These are phyloP conservation scores for Debaryomyces singareniensis DNA, from an alignment of 1,139 yeast genomes.

Conservation along the genomic window DNA sequence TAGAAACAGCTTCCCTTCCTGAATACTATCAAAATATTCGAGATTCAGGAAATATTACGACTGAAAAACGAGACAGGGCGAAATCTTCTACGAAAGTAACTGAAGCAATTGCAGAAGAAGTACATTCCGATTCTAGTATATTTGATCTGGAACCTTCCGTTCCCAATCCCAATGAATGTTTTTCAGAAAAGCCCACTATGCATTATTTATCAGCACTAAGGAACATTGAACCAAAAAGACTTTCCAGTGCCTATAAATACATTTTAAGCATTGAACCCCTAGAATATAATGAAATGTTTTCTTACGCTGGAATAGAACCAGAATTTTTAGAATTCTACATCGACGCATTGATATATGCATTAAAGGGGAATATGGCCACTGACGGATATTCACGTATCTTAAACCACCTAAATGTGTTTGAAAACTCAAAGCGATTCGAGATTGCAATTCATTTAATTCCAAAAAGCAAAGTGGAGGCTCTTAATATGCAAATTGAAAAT, in stretches of 20 bases:
- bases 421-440: too few species aligned
- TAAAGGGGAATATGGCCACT: too few species aligned
- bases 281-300: constrained; percentile 29
- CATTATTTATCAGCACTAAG: constrained; percentile 22
- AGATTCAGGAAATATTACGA: constrained; percentile 1
- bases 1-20: constrained; percentile 43
- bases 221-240: constrained; percentile 20
- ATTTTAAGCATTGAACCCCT: constrained; percentile 27
- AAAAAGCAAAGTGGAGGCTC: too few species aligned
- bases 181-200: constrained; percentile 23
- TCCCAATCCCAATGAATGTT: too few species aligned
- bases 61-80: constrained; percentile 3
- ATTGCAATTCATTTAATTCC: too few species aligned
- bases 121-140: constrained; percentile 3
- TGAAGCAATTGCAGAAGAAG: constrained; percentile 8
- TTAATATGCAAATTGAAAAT: too few species aligned
- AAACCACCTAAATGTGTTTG: too few species aligned
- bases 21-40: constrained; percentile 16
- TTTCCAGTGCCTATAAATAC: constrained; percentile 31
- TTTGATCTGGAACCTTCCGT: neutral
- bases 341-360: constrained; percentile 32
- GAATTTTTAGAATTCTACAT: constrained; percentile 48
- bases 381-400: too few species aligned
- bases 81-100: constrained; percentile 1
- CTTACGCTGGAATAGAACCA: constrained; percentile 49